Evolutionary conservation across 208 protist species (phyloP).

Genomic region (Trypanosoma avium): DNA sequence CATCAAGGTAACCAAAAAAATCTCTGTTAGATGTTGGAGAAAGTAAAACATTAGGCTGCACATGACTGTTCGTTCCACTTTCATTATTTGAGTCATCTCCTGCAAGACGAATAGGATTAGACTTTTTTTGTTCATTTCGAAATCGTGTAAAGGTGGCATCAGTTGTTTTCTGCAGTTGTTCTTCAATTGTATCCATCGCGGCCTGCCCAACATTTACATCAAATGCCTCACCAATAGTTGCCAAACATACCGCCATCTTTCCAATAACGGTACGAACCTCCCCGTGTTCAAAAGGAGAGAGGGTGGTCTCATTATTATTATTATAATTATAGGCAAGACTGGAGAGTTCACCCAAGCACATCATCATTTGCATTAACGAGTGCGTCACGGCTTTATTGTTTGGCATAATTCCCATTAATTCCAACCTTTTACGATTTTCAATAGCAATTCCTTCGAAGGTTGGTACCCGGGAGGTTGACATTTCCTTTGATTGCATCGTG

Average conservation of each 20-base stretch:
- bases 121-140: slow-evolving; percentile 3
- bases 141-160: not conserved
- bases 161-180: slow-evolving; percentile 35
- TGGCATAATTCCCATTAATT: slow-evolving; percentile 30
- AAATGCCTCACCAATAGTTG: slow-evolving; percentile 58
- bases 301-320: slow-evolving; percentile 31
- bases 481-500: slow-evolving; percentile 18
- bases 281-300: slow-evolving; percentile 71
- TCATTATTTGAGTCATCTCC: not conserved
- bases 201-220: slow-evolving; percentile 52
- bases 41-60: slow-evolving; percentile 22
- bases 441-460: slow-evolving; percentile 58
- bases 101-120: not conserved
- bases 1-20: slow-evolving; percentile 66
- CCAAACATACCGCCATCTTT: slow-evolving; percentile 53
- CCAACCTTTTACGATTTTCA: slow-evolving; percentile 45
- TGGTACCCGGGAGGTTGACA: not conserved
- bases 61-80: not conserved
- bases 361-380: slow-evolving; percentile 76
- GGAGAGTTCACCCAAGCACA: slow-evolving; percentile 67
- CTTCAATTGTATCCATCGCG: slow-evolving; percentile 37
- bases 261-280: slow-evolving; percentile 63
- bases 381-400: slow-evolving; percentile 40
- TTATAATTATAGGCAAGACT: slow-evolving; percentile 45
- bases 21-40: slow-evolving; percentile 39